Percentiles rank a stretch among this genome's conserved stretches.
phyloP scores from a whole-genome alignment of 345 rosid genomes.

The Toxicodendron radicans region DNA sequence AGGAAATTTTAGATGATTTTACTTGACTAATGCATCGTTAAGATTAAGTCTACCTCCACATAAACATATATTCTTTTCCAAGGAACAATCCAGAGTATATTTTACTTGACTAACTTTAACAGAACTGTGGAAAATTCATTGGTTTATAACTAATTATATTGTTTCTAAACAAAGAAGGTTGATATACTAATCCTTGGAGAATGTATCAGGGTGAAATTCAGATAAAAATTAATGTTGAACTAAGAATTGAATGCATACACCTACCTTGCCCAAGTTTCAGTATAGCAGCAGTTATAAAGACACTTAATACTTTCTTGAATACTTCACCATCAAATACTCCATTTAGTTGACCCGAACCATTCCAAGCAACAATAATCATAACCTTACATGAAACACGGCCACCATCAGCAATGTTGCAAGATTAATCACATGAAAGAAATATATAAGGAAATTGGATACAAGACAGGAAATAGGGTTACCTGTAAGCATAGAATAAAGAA shows the following conservation, averaged over 20 bases:
- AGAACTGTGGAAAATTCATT: neutral
- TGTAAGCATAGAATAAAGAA: constrained; percentile 88
- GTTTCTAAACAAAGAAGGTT: neutral
- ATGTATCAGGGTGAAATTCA: neutral
- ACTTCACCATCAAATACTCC: constrained; percentile 54
- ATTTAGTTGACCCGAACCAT: constrained; percentile 62
- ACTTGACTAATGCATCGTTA: neutral
- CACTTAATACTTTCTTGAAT: constrained; percentile 83
- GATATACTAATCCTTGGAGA: neutral
- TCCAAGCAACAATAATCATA: constrained; percentile 97
- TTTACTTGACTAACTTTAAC: neutral
- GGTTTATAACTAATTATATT: neutral
- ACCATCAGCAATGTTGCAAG: constrained; percentile 27
- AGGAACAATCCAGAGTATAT: neutral
- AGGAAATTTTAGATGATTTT: no score
- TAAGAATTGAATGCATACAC: constrained; percentile 3
- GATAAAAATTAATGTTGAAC: neutral
- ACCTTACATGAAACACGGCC: constrained; percentile 46
- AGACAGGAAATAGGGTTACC: constrained; percentile 39
- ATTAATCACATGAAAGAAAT: constrained; percentile 7
- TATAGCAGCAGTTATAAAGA: constrained; percentile 96
- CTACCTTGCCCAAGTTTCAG: constrained; percentile 98
- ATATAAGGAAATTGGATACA: neutral
- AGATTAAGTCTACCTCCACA: neutral
- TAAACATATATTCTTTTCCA: neutral